Evolutionary conservation across 352 stramenopile species (phyloP), one percentile per base, ranked within the genome.

Genomic region (Phytophthora pluvialis): DNA sequence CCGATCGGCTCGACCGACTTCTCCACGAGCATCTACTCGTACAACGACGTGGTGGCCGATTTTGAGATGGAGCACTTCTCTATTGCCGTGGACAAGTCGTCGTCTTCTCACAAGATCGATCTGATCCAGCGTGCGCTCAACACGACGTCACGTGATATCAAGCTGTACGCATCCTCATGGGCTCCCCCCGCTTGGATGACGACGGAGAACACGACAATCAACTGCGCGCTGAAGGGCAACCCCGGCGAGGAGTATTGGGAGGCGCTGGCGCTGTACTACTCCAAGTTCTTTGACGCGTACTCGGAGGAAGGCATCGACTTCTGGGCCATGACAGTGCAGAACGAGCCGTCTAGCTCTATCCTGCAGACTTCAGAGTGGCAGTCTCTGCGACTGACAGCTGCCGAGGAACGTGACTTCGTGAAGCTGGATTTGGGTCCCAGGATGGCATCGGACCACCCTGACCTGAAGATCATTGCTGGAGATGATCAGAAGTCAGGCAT

Each of bases 1-100:
- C 89, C 87, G 3, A 97, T 98, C 60, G 88, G 75, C 28, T 94
- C 84, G 31, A 87, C 73, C 32, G 91, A 98, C 57, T 97, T 98
- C 52, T 97, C 90, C 21, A 64, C 78, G 44, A 75, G 61, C 5
- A 76, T 89, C 28, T 98, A 97, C 73, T 94, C 75, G 70, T 97
- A 95, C 73, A 89, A 94, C 63, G 64, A 90, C 28, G 71, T 89
- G 9, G 70, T 64, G 16, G 83, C 77, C 31, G 91, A 97, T 55
- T 77, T 93, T 10, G 76, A 92, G 67, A 97, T 92, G 29, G 87
- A 97, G 55, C 78, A 89, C 6, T 83, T 90, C 36, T 76, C 86
- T 13, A 86, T 93, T 48, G 90, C 90, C 65, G 68, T 97, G 52
- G 81, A 88, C 54, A 89, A 86, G 53, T 71, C 95, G 28, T 60